Conservation (phyloP, 768 basidiomycete genomes). For the Tricholoma saponaceum region DNA sequence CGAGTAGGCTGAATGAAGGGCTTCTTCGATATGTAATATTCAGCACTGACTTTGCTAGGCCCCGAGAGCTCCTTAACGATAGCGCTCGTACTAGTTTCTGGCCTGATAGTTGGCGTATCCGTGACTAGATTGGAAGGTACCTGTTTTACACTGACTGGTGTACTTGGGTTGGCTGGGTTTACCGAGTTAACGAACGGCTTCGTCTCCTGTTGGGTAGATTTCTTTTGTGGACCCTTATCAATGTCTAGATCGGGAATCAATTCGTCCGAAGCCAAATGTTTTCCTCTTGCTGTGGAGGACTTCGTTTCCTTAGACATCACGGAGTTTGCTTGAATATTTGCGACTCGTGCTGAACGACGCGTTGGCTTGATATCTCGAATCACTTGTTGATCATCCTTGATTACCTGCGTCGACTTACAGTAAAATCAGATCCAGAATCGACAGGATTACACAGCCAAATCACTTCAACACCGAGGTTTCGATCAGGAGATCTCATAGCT, state of each 20-base stretch:
- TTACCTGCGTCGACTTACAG: neutral
- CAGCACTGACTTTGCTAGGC: neutral
- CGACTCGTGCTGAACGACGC: constrained; percentile 4
- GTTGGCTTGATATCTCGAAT: neutral
- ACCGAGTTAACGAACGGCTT: neutral
- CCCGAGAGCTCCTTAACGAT: too few species aligned
- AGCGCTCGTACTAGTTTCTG: neutral
- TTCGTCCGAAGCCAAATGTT: neutral
- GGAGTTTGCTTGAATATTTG: constrained; percentile 1
- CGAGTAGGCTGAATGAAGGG: neutral
- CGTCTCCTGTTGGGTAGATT: neutral
- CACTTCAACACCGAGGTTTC: neutral
- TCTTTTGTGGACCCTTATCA: neutral
- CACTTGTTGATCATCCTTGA: neutral
- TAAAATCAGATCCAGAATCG: neutral
- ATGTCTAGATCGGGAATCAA: neutral
- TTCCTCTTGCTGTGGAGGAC: neutral
- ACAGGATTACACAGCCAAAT: neutral
- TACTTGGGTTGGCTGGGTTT: neutral
- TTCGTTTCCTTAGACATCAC: neutral
- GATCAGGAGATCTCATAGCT: neutral
- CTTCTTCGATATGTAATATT: neutral
- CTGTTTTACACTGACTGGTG: neutral
- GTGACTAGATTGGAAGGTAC: neutral
- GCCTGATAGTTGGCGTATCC: neutral